A percentile compares a stretch with the other conserved stretches of the same genome.
phyloP scores from a whole-genome alignment of 495 filamentous ascomycete genomes.

The Aspergillus incahuasiensis region DNA sequence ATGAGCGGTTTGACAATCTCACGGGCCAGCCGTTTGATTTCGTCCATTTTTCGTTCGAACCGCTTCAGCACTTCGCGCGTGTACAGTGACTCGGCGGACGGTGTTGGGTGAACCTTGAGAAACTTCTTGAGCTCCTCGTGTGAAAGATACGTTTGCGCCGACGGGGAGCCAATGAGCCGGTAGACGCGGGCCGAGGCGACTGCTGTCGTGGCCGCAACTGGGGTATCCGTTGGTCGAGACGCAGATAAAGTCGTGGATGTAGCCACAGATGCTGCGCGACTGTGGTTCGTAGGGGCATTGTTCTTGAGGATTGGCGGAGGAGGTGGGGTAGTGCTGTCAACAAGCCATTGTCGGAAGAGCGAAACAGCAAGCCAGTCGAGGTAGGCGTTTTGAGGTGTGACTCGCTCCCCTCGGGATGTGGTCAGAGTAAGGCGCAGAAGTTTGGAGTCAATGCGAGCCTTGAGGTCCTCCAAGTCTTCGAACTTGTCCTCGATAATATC shows the following conservation, averaged over 20 bases:
- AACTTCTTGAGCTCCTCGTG: slow-evolving; percentile 89
- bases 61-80: slow-evolving; percentile 70
- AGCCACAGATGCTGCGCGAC: slow-evolving; percentile 17
- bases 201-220: slow-evolving; percentile 16
- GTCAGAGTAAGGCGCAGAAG: slow-evolving; percentile 77
- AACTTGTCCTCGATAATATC: slow-evolving; percentile 91
- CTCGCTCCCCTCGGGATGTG: slow-evolving; percentile 73
- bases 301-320: slow-evolving; percentile 48
- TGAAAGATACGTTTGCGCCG: slow-evolving; percentile 59
- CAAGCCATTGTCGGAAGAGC: slow-evolving; percentile 85
- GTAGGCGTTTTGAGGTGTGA: slow-evolving; percentile 71
- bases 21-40: slow-evolving; percentile 74
- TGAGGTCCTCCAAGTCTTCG: slow-evolving; percentile 70
- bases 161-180: slow-evolving; percentile 59
- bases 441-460: slow-evolving; percentile 63
- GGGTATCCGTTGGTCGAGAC: slow-evolving; percentile 12
- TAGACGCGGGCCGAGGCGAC: slow-evolving; percentile 59
- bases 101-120: slow-evolving; percentile 58
- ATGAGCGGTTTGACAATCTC: slow-evolving; percentile 83
- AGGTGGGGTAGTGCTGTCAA: slow-evolving; percentile 75
- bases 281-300: slow-evolving; percentile 12
- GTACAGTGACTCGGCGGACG: slow-evolving; percentile 54
- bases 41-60: slow-evolving; percentile 82
- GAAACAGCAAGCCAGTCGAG: slow-evolving; percentile 82
- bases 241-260: slow-evolving; percentile 26